Percentiles rank a stretch among this genome's conserved stretches.
phyloP scores from a whole-genome alignment of 2,329 filamentous ascomycete genomes.

The Botrytis sinoallii region DNA sequence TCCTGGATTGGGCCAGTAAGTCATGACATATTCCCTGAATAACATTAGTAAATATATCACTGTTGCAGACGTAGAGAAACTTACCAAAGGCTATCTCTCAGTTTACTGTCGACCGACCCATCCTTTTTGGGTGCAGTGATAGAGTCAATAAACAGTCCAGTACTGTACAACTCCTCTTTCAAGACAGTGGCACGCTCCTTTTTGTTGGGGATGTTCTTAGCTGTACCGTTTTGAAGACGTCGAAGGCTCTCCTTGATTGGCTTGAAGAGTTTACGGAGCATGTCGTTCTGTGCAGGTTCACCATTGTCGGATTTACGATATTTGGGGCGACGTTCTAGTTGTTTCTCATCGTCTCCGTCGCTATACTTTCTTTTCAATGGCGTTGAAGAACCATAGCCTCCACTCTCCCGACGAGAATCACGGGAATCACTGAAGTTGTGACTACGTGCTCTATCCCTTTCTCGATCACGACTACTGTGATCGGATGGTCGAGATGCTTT shows the following conservation, averaged over 20 bases:
- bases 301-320: conserved; percentile 52
- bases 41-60: conserved; percentile 23
- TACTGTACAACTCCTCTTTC: conserved; percentile 57
- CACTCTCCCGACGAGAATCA: conserved; percentile 28
- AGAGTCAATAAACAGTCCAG: conserved; percentile 60
- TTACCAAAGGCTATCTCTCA: conserved; percentile 37
- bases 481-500: conserved; percentile 43
- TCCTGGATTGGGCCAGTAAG: conserved; percentile 36
- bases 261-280: conserved; percentile 42
- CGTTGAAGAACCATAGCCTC: conserved; percentile 29
- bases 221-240: conserved; percentile 57
- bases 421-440: conserved; percentile 42
- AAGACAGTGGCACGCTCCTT: conserved; percentile 61
- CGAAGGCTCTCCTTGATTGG: conserved; percentile 60
- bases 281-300: conserved; percentile 22
- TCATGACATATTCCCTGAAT: conserved; percentile 36
- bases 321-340: conserved; percentile 48
- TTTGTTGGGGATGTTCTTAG: conserved; percentile 59
- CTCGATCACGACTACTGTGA: conserved; percentile 47
- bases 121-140: conserved; percentile 23
- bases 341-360: conserved; percentile 50
- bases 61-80: conserved; percentile 10
- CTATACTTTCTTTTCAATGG: conserved; percentile 59
- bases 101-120: conserved; percentile 28
- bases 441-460: conserved; percentile 47